A percentile compares a stretch with the other conserved stretches of the same genome.
phyloP scores from a whole-genome alignment of 2,329 filamentous ascomycete genomes.

The Coniochaeta ligniaria region DNA sequence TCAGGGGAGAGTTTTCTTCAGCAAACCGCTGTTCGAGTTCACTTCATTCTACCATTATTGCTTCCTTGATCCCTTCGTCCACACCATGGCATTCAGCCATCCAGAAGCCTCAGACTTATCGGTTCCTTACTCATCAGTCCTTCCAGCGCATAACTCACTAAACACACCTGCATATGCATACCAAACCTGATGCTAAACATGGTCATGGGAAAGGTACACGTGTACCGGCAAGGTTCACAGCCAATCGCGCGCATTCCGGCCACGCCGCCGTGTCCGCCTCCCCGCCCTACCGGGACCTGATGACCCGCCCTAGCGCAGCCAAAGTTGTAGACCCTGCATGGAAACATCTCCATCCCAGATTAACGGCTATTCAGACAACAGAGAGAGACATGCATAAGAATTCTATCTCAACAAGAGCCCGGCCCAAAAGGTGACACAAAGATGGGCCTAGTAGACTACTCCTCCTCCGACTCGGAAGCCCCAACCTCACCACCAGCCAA shows the following conservation, averaged over 20 bases:
- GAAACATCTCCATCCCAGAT: background rate
- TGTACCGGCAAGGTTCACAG: background rate
- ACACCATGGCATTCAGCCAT: background rate
- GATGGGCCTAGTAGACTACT: conserved; percentile 34
- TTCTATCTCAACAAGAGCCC: background rate
- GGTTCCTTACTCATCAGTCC: background rate
- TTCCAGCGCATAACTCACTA: background rate
- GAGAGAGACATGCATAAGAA: background rate
- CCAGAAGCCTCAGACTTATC: background rate
- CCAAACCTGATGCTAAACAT: background rate
- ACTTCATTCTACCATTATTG: background rate
- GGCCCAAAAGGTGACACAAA: background rate
- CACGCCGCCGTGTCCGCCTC: background rate
- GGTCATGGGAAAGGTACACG: background rate
- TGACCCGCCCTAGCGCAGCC: background rate
- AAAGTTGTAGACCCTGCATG: background rate
- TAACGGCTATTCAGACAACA: background rate
- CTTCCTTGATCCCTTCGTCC: background rate
- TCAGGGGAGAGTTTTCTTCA: background rate
- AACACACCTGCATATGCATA: background rate
- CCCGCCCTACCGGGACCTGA: background rate
- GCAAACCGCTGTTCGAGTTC: background rate
- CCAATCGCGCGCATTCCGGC: background rate
- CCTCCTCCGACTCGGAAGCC: conserved; percentile 10
- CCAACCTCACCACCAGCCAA: conserved; percentile 10